Conservation (phyloP, 1,284 basidiomycete species). For the Microbotryum violaceum region DNA sequence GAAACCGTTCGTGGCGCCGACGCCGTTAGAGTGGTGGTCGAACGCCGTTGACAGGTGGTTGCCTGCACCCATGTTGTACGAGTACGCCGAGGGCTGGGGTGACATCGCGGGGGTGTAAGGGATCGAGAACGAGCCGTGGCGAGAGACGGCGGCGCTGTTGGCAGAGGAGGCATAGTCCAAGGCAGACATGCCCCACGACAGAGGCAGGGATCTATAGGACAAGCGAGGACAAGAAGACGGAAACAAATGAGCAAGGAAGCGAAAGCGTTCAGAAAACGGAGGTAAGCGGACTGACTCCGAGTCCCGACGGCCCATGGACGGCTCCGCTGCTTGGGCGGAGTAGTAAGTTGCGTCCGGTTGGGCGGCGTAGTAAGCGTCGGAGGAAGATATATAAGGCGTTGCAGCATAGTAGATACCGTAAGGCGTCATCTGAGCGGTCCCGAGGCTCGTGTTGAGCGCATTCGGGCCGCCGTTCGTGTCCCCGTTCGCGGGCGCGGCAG, state of each 20-base stretch:
- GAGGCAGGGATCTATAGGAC: constrained; percentile 10
- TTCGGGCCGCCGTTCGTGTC: not conserved
- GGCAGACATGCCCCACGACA: constrained; percentile 17
- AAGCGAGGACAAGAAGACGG: too few species aligned
- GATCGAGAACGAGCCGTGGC: constrained; percentile 26
- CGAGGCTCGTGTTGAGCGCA: constrained; percentile 6
- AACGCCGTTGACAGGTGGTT: not conserved
- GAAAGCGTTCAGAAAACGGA: not conserved
- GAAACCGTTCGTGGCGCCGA: constrained; percentile 2
- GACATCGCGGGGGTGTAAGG: constrained; percentile 12
- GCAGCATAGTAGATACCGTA: constrained; percentile 12
- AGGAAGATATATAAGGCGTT: constrained; percentile 12
- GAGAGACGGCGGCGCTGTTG: constrained; percentile 10
- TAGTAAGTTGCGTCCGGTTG: not conserved
- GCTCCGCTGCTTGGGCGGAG: not conserved
- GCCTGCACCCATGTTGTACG: constrained; percentile 9
- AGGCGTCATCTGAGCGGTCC: constrained; percentile 6
- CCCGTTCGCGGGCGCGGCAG: not conserved
- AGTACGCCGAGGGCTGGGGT: not conserved
- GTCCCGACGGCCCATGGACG: constrained; percentile 17
- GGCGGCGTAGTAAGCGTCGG: constrained; percentile 7
- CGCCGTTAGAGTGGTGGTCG: constrained; percentile 4
- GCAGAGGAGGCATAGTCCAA: constrained; percentile 20
- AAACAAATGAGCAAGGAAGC: not conserved
- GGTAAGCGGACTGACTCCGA: constrained; percentile 13